These are phyloP conservation scores for Teunomyces funiuensis DNA, from an alignment of 805 yeast species.

Conservation along the genomic window DNA sequence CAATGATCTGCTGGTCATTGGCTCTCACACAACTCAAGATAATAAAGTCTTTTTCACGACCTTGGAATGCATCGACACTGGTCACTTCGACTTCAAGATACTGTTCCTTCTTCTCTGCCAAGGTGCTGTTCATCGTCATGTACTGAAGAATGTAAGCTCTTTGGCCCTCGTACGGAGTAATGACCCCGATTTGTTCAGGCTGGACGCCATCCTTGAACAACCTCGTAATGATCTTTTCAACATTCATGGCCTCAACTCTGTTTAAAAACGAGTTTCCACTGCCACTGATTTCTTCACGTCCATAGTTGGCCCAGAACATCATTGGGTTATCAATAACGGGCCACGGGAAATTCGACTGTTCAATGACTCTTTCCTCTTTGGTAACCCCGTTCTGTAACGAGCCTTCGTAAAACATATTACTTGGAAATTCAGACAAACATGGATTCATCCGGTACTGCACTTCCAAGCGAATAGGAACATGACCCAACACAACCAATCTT, in stretches of 20 bases:
- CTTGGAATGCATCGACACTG: conserved; percentile 67
- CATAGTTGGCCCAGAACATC: conserved; percentile 93
- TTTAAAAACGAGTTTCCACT: conserved; percentile 81
- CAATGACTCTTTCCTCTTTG: conserved; percentile 60
- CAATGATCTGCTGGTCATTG: conserved; percentile 39
- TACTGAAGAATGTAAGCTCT: conserved; percentile 77
- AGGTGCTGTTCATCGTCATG: conserved; percentile 68
- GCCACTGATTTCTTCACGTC: conserved; percentile 83
- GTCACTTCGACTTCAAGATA: conserved; percentile 82
- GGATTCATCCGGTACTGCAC: conserved; percentile 98
- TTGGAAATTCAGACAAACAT: conserved; percentile 77
- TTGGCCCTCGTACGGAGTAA: conserved; percentile 95
- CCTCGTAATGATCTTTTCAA: conserved; percentile 72
- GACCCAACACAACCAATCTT: conserved; percentile 77
- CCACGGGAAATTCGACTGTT: conserved; percentile 78
- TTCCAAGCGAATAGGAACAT: conserved; percentile 79
- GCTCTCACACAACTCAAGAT: conserved; percentile 47
- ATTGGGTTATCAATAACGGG: conserved; percentile 81
- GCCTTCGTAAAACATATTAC: conserved; percentile 92
- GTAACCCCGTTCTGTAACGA: conserved; percentile 90
- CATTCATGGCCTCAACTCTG: conserved; percentile 85
- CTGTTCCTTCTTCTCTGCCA: conserved; percentile 53
- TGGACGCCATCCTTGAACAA: conserved; percentile 74
- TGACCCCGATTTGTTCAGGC: conserved; percentile 84
- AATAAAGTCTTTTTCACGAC: conserved; percentile 48